Percentiles rank a stretch among this genome's conserved stretches.
phyloP scores from a whole-genome alignment of 768 basidiomycete genomes.

The Leccinellum albellum region DNA sequence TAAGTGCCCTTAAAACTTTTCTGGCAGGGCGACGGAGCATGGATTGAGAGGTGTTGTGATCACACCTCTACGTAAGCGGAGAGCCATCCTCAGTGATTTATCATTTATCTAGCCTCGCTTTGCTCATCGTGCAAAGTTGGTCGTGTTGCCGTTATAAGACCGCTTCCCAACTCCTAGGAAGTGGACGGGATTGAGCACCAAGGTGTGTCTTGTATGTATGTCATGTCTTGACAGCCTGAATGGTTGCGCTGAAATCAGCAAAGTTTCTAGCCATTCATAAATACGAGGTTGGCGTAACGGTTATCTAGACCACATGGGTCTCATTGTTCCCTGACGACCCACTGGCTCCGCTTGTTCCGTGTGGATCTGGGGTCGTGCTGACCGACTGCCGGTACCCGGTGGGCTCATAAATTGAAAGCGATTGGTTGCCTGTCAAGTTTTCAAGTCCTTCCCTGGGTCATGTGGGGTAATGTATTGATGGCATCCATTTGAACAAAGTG shows the following conservation, averaged over 20 bases:
- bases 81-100: not conserved
- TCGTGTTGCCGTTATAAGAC: not conserved
- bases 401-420: not conserved
- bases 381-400: not conserved
- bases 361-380: slow-evolving; percentile 4
- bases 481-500: not conserved
- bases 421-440: not conserved
- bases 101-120: not conserved
- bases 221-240: not conserved
- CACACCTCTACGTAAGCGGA: not conserved
- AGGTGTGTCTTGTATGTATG: not conserved
- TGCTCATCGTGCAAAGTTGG: not conserved
- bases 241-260: not conserved
- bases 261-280: not conserved
- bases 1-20: not conserved
- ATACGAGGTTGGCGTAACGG: not conserved
- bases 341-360: not conserved
- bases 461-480: not conserved
- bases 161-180: not conserved
- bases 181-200: not conserved
- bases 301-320: too few species aligned
- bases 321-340: not conserved
- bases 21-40: too few species aligned
- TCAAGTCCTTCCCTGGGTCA: not conserved
- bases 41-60: too few species aligned